Percentiles rank a stretch among this genome's conserved stretches.
phyloP scores from a whole-genome alignment of 108 stramenopile species.

The Skeletonema potamos region DNA sequence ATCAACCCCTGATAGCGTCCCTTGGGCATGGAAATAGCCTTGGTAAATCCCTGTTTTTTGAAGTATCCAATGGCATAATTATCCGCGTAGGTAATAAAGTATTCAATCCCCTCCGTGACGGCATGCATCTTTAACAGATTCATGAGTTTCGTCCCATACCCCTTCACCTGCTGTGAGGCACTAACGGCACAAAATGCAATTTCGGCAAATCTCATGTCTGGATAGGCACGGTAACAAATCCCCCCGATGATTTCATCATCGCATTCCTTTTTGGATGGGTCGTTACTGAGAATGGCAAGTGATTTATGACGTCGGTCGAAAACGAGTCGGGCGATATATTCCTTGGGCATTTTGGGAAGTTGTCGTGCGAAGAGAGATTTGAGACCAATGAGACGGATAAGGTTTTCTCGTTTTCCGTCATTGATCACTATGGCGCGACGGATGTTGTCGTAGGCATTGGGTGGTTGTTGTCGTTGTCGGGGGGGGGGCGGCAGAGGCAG shows the following conservation, averaged over 20 bases:
- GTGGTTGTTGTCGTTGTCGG: neutral
- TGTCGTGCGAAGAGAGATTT: conserved; percentile 96
- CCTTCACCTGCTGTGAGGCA: conserved; percentile 92
- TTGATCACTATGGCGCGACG: conserved; percentile 72
- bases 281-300: conserved; percentile 78
- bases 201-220: conserved; percentile 95
- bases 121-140: conserved; percentile 95
- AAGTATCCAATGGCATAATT: conserved; percentile 99
- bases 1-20: conserved; percentile 91
- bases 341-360: conserved; percentile 98
- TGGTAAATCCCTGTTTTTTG: conserved; percentile 97
- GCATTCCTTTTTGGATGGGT: conserved; percentile 59
- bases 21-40: conserved; percentile 72
- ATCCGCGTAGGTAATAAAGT: conserved; percentile 99
- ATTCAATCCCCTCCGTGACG: conserved; percentile 82
- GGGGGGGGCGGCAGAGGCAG: too few species aligned
- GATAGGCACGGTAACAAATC: conserved; percentile 94
- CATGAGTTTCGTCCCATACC: conserved; percentile 98
- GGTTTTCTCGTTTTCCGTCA: conserved; percentile 76
- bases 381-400: conserved; percentile 87
- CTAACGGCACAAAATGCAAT: conserved; percentile 98
- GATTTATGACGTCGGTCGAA: conserved; percentile 94
- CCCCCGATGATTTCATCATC: conserved; percentile 95
- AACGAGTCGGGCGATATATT: conserved; percentile 97
- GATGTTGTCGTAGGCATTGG: conserved; percentile 66